Base-by-base conservation (phyloP, 306 rosid species). In the Potentilla sterilis region DNA sequence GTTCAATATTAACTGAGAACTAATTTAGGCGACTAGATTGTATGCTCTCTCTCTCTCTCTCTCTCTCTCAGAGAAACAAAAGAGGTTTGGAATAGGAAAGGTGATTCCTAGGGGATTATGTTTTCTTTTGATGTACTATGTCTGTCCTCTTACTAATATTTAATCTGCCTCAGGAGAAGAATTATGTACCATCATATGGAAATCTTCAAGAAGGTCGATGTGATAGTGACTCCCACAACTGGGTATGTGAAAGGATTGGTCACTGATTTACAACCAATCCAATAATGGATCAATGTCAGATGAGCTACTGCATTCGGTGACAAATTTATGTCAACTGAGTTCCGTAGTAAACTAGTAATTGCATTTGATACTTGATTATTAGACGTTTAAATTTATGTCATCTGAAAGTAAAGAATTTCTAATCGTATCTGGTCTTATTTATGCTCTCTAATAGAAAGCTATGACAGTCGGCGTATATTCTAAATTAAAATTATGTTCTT, bases 201-300 rank as follows among this genome's bases (percentile, higher is more conserved):
- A 77, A 92, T 94, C 72, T 91, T 94, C 88, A 94, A 88, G 88
- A 87, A 87, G 77, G 96, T 90, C 63, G 98, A 94, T 81, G 82
- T 94, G 82, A 90, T 94, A 63, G 96, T 92, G 83, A 92, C 98
- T 76, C 98, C 98, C 42, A 94, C 97, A 64, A 94, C 98, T n/a
- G 98, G 97, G 97, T 94, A 88, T 78, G 93, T 57, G 48, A 75
- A 63, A 58, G 68, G 32, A 75, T 18, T 66, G 46, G 35, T 34
- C 54, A 34, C 15, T 69, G 69, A 44, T 19, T 42, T 47, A 7
- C 75, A 35, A 44, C 32, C 6, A 62, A 54, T 52, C 28, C 16
- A 54, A 14, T 35, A 18, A 40, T 40, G 32, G 32, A 67, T 44
- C 47, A 32, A 57, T 51, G 32, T 62, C 37, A 54, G 70, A 0